These are phyloP conservation scores for Cephalotrichum gorgonifer DNA, from an alignment of 2,329 filamentous ascomycete species.

Conservation along the genomic window DNA sequence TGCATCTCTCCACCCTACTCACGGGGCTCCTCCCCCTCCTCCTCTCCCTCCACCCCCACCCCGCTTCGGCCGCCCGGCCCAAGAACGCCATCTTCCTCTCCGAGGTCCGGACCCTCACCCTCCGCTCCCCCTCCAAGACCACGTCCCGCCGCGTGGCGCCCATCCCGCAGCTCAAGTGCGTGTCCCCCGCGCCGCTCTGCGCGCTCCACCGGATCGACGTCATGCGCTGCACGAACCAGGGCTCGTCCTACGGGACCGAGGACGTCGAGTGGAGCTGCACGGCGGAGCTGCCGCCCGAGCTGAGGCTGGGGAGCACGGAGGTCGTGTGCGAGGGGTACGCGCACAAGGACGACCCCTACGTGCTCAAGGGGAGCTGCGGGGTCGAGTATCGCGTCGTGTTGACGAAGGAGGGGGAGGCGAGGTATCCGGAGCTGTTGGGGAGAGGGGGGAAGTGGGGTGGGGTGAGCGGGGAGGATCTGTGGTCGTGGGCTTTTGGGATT, in stretches of 20 bases:
- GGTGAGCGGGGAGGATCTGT: constrained; percentile 12
- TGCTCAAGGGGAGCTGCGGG: constrained; percentile 87
- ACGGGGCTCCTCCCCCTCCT: neutral
- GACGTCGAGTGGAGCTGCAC: constrained; percentile 89
- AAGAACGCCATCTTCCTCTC: constrained; percentile 47
- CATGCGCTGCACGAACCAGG: constrained; percentile 85
- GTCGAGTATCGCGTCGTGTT: constrained; percentile 79
- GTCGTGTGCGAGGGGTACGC: constrained; percentile 88
- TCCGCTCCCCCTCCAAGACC: constrained; percentile 57
- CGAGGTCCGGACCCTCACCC: constrained; percentile 65
- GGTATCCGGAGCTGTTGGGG: constrained; percentile 48
- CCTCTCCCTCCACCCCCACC: neutral
- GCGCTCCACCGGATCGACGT: constrained; percentile 60
- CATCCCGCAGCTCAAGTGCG: constrained; percentile 70
- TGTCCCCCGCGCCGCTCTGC: constrained; percentile 55
- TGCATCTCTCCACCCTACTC: neutral
- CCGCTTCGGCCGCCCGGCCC: constrained; percentile 20
- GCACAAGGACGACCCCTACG: constrained; percentile 64
- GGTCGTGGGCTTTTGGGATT: constrained; percentile 43
- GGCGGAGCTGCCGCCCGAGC: constrained; percentile 46
- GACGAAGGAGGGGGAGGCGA: constrained; percentile 64
- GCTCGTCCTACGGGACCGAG: constrained; percentile 65
- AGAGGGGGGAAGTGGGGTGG: constrained; percentile 22
- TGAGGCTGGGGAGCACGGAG: constrained; percentile 72
- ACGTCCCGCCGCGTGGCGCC: constrained; percentile 65